Conservation (phyloP, 2,329 filamentous ascomycete species). For the Colletotrichum lini region DNA sequence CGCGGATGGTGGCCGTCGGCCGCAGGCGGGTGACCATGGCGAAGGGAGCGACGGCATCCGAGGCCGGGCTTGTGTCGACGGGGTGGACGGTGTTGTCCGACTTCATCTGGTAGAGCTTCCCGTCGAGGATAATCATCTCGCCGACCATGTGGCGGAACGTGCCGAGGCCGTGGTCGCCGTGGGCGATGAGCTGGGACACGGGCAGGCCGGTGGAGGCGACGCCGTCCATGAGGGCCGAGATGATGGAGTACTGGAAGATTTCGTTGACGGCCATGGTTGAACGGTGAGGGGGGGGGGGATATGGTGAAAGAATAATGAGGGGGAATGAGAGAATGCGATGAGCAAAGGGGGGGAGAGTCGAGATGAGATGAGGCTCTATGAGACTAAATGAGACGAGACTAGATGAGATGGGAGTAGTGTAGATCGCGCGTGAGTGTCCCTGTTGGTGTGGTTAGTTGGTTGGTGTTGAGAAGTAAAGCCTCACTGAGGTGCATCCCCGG, state of each 20-base stretch:
- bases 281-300: not conserved
- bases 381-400: not conserved
- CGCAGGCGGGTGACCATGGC: conserved; percentile 52
- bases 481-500: too few species aligned
- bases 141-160: conserved; percentile 53
- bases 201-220: conserved; percentile 51
- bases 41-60: conserved; percentile 50
- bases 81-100: conserved; percentile 49
- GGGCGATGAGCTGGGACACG: conserved; percentile 47
- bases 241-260: conserved; percentile 53
- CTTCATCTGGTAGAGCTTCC: conserved; percentile 53
- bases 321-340: too few species aligned
- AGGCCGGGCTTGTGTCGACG: conserved; percentile 44
- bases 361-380: not conserved
- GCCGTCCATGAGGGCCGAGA: conserved; percentile 54
- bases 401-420: not conserved
- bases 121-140: conserved; percentile 54
- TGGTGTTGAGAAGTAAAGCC: too few species aligned
- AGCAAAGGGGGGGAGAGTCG: not conserved
- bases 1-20: conserved; percentile 43
- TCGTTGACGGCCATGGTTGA: conserved; percentile 51
- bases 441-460: too few species aligned
- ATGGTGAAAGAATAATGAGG: too few species aligned
- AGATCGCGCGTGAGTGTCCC: not conserved
- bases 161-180: conserved; percentile 54